Evolutionary conservation across 176 grass and related monocot genomes (phyloP).

Genomic region (Aegilops tauschii): DNA sequence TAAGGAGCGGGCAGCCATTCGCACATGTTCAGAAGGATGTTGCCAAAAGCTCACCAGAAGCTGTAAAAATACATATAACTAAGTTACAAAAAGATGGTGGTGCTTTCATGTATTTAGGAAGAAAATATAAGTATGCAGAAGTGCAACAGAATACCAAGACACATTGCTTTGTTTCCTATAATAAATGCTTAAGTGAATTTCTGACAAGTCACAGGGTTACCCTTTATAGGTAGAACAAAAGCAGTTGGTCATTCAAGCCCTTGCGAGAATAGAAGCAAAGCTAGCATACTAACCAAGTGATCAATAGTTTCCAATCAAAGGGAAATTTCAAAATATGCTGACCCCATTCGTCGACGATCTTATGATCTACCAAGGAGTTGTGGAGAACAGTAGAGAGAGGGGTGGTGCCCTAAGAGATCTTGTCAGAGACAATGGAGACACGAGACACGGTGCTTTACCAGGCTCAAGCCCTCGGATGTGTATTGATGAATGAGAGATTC

Average conservation of each 20-base stretch:
- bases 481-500: not conserved
- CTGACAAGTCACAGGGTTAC: not conserved
- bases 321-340: not conserved
- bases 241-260: not conserved
- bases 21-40: slow-evolving; percentile 84
- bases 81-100: not conserved
- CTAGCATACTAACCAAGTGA: not conserved
- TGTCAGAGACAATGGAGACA: not conserved
- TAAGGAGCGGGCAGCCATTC: slow-evolving; percentile 96
- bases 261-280: not conserved
- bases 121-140: slow-evolving; percentile 15
- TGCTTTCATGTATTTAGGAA: not conserved
- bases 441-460: not conserved
- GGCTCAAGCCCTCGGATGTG: not conserved
- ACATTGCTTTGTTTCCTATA: not conserved
- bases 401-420: not conserved
- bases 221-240: not conserved
- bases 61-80: slow-evolving; percentile 41
- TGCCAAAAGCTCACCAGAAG: slow-evolving; percentile 99
- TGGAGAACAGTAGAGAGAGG: not conserved
- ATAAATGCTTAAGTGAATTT: slow-evolving; percentile 2
- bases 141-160: not conserved
- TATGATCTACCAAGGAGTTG: not conserved
- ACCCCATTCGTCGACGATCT: not conserved
- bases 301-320: not conserved